A percentile compares a stretch with the other conserved stretches of the same genome.
These are phyloP conservation scores for Aspergillus calidoustus DNA, from an alignment of 2,329 filamentous ascomycete species.

Conservation along the genomic window DNA sequence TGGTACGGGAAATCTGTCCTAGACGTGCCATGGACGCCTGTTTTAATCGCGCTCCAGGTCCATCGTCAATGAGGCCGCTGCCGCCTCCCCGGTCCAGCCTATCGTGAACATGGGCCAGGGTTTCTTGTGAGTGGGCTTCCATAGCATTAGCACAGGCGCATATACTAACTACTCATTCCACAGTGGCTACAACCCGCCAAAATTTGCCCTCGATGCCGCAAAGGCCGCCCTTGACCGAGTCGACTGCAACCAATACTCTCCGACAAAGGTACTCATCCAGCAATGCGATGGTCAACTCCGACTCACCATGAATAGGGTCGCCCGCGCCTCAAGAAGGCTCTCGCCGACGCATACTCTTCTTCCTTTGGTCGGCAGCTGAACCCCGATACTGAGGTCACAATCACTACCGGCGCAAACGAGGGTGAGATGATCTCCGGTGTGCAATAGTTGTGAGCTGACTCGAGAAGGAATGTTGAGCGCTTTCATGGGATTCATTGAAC, in stretches of 20 bases:
- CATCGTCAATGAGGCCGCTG: slow-evolving; percentile 70
- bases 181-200: slow-evolving; percentile 86
- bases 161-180: slow-evolving; percentile 3
- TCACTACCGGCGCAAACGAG: slow-evolving; percentile 73
- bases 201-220: slow-evolving; percentile 88
- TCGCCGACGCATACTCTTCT: slow-evolving; percentile 89
- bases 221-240: slow-evolving; percentile 87
- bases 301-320: slow-evolving; percentile 62
- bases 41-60: slow-evolving; percentile 50
- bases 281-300: neutral
- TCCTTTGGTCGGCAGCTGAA: slow-evolving; percentile 82
- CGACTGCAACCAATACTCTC: slow-evolving; percentile 98
- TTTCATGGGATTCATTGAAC: slow-evolving; percentile 97
- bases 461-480: slow-evolving; percentile 81
- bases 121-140: slow-evolving; percentile 51
- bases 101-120: slow-evolving; percentile 74
- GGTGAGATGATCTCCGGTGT: slow-evolving; percentile 32
- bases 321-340: slow-evolving; percentile 87
- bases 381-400: slow-evolving; percentile 89
- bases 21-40: neutral
- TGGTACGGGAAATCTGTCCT: slow-evolving; percentile 40
- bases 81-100: slow-evolving; percentile 65
- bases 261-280: slow-evolving; percentile 68
- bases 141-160: neutral
- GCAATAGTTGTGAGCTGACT: slow-evolving; percentile 3